Percentiles rank a stretch among this genome's conserved stretches.
phyloP scores from a whole-genome alignment of 257 asterid genomes.

The Solanum sejunctum region DNA sequence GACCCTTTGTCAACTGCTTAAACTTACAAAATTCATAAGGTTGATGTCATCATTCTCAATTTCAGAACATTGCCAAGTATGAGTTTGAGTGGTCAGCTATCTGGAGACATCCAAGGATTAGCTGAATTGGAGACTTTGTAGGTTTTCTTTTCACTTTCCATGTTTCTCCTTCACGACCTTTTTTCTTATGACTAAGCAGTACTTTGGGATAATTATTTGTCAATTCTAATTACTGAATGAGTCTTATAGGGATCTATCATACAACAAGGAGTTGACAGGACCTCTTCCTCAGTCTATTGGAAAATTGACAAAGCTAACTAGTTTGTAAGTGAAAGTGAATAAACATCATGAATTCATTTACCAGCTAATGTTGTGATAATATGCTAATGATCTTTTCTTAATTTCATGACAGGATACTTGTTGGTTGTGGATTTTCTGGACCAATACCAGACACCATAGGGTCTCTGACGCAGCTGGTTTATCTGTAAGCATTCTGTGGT shows the following conservation, averaged over 20 bases:
- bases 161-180: background rate
- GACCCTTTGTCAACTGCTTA: background rate
- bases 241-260: conserved; percentile 68
- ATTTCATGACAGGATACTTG: conserved; percentile 42
- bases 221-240: background rate
- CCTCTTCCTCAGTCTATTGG: conserved; percentile 58
- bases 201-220: background rate
- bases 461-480: conserved; percentile 38
- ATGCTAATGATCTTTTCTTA: background rate
- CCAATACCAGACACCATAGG: conserved; percentile 64
- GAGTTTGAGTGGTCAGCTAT: conserved; percentile 42
- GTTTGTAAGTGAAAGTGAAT: conserved; percentile 48
- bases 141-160: conserved; percentile 11
- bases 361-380: background rate
- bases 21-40: background rate
- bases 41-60: background rate
- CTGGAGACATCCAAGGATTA: conserved; percentile 51
- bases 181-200: background rate
- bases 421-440: conserved; percentile 78
- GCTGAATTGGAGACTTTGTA: conserved; percentile 67
- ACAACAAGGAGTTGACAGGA: conserved; percentile 55
- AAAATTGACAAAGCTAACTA: conserved; percentile 38
- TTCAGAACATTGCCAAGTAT: conserved; percentile 58
- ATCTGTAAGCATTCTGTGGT: conserved; percentile 42
- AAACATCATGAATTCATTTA: background rate